Evolutionary conservation across 1,284 basidiomycete genomes (phyloP).

Genomic region (Ganoderma leucocontextum): DNA sequence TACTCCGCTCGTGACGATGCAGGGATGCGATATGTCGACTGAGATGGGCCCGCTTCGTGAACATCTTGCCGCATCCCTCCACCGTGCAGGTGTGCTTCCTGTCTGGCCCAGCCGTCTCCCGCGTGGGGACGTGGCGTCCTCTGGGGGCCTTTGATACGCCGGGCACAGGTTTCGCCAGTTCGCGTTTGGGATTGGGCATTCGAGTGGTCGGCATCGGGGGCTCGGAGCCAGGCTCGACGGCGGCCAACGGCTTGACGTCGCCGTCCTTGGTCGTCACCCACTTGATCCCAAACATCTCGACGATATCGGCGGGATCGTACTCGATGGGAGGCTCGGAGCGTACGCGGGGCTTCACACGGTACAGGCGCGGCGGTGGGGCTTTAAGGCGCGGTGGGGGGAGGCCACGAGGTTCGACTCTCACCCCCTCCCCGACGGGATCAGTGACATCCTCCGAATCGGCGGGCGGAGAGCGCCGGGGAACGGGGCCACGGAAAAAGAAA

Average conservation of each 20-base stretch:
- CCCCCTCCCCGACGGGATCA: not conserved
- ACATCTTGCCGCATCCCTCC: slow-evolving; percentile 74
- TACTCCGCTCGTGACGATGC: slow-evolving; percentile 83
- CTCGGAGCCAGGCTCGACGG: not conserved
- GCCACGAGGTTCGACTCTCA: slow-evolving; percentile 23
- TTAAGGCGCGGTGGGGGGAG: slow-evolving; percentile 25
- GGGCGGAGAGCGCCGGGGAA: slow-evolving; percentile 20
- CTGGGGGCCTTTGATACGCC: slow-evolving; percentile 78
- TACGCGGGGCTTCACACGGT: slow-evolving; percentile 13
- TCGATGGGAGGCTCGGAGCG: slow-evolving; percentile 4
- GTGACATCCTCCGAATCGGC: slow-evolving; percentile 9
- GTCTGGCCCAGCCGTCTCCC: slow-evolving; percentile 37
- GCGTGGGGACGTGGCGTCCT: slow-evolving; percentile 72
- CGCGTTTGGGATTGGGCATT: not conserved
- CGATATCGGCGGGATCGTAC: slow-evolving; percentile 7
- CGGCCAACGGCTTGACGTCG: not conserved
- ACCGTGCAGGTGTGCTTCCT: slow-evolving; percentile 69
- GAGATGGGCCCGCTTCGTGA: slow-evolving; percentile 79
- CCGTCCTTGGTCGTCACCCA: slow-evolving; percentile 20
- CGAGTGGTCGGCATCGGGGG: not conserved
- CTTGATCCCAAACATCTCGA: slow-evolving; percentile 13
- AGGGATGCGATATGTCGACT: slow-evolving; percentile 81
- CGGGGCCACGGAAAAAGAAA: slow-evolving; percentile 29
- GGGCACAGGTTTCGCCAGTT: slow-evolving; percentile 55
- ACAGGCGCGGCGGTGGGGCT: slow-evolving; percentile 21